Evolutionary conservation across 805 yeast genomes (phyloP).

Genomic region (Lipomyces yamanashiensis): DNA sequence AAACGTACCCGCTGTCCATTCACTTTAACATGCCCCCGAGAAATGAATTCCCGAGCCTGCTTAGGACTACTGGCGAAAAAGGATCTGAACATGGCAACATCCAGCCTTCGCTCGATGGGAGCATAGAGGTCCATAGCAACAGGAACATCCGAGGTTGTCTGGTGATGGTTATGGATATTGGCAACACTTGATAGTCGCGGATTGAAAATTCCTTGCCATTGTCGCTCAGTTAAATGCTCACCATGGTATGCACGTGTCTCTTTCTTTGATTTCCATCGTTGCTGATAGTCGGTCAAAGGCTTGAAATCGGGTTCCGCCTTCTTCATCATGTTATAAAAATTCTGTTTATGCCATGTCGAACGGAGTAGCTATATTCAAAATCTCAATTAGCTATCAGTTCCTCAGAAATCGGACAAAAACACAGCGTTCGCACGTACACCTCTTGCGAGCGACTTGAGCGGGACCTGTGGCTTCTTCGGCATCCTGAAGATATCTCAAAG

Average conservation of each 20-base stretch:
- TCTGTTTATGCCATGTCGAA: conserved; percentile 88
- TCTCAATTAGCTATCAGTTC: background rate
- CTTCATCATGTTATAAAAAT: conserved; percentile 84
- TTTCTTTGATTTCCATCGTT: conserved; percentile 87
- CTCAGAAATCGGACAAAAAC: background rate
- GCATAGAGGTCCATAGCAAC: conserved; percentile 87
- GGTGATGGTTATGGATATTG: conserved; percentile 25
- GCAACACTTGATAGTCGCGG: conserved; percentile 60
- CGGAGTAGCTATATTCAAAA: conserved; percentile 53
- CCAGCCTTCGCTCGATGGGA: conserved; percentile 83
- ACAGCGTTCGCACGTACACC: conserved; percentile 33
- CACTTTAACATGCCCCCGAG: conserved; percentile 80
- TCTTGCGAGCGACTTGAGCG: conserved; percentile 29
- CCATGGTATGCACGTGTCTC: conserved; percentile 97
- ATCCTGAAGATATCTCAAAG: background rate
- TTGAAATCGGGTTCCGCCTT: conserved; percentile 56
- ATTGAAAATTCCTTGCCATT: conserved; percentile 75
- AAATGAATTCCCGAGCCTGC: conserved; percentile 88
- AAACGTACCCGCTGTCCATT: conserved; percentile 57
- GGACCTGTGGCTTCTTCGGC: conserved; percentile 30
- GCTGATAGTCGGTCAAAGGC: conserved; percentile 79
- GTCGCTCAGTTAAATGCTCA: conserved; percentile 82
- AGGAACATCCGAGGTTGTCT: conserved; percentile 59
- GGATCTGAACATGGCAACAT: conserved; percentile 86
- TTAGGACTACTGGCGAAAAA: conserved; percentile 92